A percentile compares a stretch with the other conserved stretches of the same genome.
These are phyloP conservation scores for Waitea zeae DNA, from an alignment of 1,284 basidiomycete species.

Conservation along the genomic window DNA sequence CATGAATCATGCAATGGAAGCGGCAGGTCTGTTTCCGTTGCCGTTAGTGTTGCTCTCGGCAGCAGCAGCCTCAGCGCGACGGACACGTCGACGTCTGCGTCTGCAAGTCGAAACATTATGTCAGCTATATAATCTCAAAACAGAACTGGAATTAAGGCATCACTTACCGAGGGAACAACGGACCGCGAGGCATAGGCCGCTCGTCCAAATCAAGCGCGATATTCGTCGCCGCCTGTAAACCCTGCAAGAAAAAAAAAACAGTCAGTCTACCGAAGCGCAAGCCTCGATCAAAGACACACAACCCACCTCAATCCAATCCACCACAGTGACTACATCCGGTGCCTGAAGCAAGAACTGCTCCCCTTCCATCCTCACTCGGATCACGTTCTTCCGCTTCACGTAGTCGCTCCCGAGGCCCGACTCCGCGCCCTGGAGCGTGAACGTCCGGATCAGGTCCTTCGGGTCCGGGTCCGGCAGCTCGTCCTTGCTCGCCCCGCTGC, in stretches of 20 bases:
- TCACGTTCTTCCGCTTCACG: constrained; percentile 84
- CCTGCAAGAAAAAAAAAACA: too few species aligned
- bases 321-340: constrained; percentile 69
- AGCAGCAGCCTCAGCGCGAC: too few species aligned
- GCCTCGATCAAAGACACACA: background rate
- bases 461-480: constrained; percentile 20
- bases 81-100: too few species aligned
- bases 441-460: constrained; percentile 37
- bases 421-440: constrained; percentile 84
- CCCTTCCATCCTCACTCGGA: constrained; percentile 84
- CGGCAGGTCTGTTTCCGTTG: too few species aligned
- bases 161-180: constrained; percentile 54
- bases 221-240: constrained; percentile 87
- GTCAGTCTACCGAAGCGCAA: constrained; percentile 4
- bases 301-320: constrained; percentile 90
- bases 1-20: too few species aligned
- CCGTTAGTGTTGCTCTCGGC: too few species aligned
- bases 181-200: constrained; percentile 76
- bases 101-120: too few species aligned
- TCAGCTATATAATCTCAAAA: too few species aligned
- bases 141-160: too few species aligned
- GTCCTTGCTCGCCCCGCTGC: background rate
- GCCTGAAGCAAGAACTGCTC: constrained; percentile 96
- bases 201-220: constrained; percentile 84
- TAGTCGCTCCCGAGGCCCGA: constrained; percentile 93